A percentile compares a stretch with the other conserved stretches of the same genome.
phyloP scores from a whole-genome alignment of 1,284 basidiomycete genomes.

The Sanghuangporus sanghuang region DNA sequence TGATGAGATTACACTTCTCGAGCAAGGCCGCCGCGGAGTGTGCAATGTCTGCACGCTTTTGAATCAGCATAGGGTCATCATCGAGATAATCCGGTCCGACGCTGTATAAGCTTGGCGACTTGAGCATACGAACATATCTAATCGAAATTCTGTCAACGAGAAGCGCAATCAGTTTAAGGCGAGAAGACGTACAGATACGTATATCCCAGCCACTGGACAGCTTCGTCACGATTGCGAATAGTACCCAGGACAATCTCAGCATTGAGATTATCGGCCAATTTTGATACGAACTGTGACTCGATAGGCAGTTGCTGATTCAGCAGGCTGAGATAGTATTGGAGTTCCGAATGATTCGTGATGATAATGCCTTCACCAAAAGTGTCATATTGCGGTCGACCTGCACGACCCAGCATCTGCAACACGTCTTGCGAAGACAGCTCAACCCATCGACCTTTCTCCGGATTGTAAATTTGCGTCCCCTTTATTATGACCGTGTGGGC shows the following conservation, averaged over 20 bases:
- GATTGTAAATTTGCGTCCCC: conserved; percentile 99
- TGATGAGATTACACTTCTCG: conserved; percentile 92
- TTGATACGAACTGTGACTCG: conserved; percentile 92
- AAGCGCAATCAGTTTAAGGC: not conserved
- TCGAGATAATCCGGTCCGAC: conserved; percentile 91
- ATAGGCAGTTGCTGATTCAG: conserved; percentile 96
- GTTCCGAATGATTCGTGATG: conserved; percentile 95
- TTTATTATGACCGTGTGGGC: conserved; percentile 99
- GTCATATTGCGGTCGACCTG: conserved; percentile 97
- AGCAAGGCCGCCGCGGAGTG: conserved; percentile 93
- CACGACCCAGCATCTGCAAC: conserved; percentile 97
- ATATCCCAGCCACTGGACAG: conserved; percentile 96
- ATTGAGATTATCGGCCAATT: conserved; percentile 94
- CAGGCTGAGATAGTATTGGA: conserved; percentile 94
- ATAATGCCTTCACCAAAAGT: conserved; percentile 98
- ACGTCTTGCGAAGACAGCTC: conserved; percentile 97
- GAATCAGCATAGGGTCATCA: conserved; percentile 78
- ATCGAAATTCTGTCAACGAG: not conserved
- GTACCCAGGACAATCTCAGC: conserved; percentile 97
- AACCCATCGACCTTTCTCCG: conserved; percentile 96
- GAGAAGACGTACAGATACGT: conserved; percentile 76
- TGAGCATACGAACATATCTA: conserved; percentile 95
- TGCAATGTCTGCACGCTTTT: conserved; percentile 92
- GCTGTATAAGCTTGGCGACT: conserved; percentile 84
- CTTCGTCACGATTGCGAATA: conserved; percentile 93